Conservation (phyloP, 306 rosid species). For the Quercus alba region DNA sequence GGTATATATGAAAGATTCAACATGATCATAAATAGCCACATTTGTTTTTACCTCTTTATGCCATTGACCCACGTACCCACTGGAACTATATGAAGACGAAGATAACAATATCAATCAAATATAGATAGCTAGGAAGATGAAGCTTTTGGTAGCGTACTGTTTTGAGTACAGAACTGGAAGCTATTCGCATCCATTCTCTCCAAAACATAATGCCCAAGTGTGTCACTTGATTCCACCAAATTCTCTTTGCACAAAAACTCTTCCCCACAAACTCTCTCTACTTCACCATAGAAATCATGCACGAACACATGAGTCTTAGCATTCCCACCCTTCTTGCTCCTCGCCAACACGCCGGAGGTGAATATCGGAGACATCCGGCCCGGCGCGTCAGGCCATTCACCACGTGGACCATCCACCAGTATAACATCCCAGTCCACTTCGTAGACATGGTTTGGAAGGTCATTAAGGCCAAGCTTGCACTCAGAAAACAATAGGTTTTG, state of each 20-base stretch:
- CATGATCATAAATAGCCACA: conserved; percentile 48
- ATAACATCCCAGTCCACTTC: conserved; percentile 94
- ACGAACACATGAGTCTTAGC: conserved; percentile 85
- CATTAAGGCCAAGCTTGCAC: conserved; percentile 81
- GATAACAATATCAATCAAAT: background rate
- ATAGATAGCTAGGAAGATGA: conserved; percentile 16
- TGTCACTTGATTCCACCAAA: conserved; percentile 67
- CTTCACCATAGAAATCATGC: conserved; percentile 68
- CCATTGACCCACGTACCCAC: conserved; percentile 8
- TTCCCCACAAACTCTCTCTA: conserved; percentile 59
- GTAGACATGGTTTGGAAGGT: conserved; percentile 90
- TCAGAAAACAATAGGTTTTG: conserved; percentile 87
- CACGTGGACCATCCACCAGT: conserved; percentile 82
- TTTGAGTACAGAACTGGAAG: conserved; percentile 66
- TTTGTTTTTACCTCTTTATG: background rate
- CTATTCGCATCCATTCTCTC: conserved; percentile 79
- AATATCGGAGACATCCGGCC: conserved; percentile 81
- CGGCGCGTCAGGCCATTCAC: conserved; percentile 92
- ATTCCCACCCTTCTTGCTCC: conserved; percentile 89
- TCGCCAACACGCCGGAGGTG: conserved; percentile 82
- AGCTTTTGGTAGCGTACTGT: conserved; percentile 22
- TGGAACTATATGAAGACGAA: conserved; percentile 19
- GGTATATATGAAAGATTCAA: conserved; percentile 16
- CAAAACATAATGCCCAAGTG: conserved; percentile 72
- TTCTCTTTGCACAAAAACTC: conserved; percentile 82